Evolutionary conservation across 129 eudicot genomes (phyloP), one percentile per base, ranked within the genome.

Genomic region (Solidago caesia): DNA sequence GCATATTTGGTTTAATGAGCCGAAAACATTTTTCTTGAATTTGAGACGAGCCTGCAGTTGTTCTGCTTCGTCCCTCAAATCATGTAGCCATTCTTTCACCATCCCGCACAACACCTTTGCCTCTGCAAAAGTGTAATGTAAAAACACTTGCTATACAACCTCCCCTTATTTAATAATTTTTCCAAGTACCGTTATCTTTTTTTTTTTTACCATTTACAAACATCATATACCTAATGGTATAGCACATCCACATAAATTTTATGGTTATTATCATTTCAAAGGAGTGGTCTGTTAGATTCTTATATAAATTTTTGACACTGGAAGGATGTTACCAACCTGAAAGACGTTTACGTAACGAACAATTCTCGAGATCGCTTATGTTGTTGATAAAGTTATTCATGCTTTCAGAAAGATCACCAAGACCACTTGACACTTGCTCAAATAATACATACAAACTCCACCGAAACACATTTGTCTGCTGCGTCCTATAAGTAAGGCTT

Each of bases 351-450:
- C 67, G 85, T 46, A 90, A 91, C 5, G 96, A 94, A 77, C 99
- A 94, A 79, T 94, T 91, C 77, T 85, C 92, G 27, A 94, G 96
- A 77, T 89, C 95, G 63, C 86, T 82, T 68, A 94, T 88, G 75
- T 84, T 79, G 82, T 72, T 81, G 29, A 71, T 39, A 70, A 94
- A 91, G 64, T 82, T 86, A 78, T 82, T 82, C 67, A 88, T 86
- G 74, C 58, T 82, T 64, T 78, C 88, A 25, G 91, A 81, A 53
- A 84, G 61, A 75, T 84, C 87, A 76, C 76, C 56, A 72, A 76
- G 78, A 63, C 81, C 87, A 77, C 79, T 81, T 57, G 86, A 77
- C 62, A 70, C 72, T 78, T 84, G 89, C 85, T 86, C 90, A 77
- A 94, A 77, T 62, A 94, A 82, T 62, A 87, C 44, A 82, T 62